These are phyloP conservation scores for Bocquillonia castaneifolia DNA, from an alignment of 441 rosid species.

Conservation along the genomic window DNA sequence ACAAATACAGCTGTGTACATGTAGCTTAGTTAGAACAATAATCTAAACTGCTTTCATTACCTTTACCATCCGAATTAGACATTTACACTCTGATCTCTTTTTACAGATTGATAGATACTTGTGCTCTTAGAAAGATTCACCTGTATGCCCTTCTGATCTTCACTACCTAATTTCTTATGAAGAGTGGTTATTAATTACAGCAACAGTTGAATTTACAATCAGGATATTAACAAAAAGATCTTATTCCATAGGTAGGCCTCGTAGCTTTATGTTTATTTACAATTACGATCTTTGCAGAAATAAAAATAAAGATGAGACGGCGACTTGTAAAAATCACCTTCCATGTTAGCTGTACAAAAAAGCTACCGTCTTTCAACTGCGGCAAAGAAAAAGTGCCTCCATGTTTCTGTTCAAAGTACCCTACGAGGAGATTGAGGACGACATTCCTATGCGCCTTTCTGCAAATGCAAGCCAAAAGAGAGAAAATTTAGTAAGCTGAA, in stretches of 20 bases:
- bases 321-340: slow-evolving; percentile 24
- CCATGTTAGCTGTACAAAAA: slow-evolving; percentile 45
- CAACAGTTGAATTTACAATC: slow-evolving; percentile 17
- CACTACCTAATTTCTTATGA: slow-evolving; percentile 4
- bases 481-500: neutral
- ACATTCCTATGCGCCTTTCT: slow-evolving; percentile 80
- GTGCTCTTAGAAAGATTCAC: slow-evolving; percentile 15
- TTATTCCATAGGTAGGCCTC: slow-evolving; percentile 29
- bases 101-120: slow-evolving; percentile 20
- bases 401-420: slow-evolving; percentile 15
- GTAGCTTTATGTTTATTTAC: slow-evolving; percentile 35
- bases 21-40: neutral
- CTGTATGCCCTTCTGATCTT: neutral
- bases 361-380: slow-evolving; percentile 6
- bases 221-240: slow-evolving; percentile 22
- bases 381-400: slow-evolving; percentile 19
- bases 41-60: neutral
- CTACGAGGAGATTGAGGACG: slow-evolving; percentile 42
- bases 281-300: slow-evolving; percentile 19
- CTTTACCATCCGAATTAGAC: slow-evolving; percentile 7
- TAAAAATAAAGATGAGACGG: slow-evolving; percentile 17
- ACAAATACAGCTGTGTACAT: neutral
- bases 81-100: slow-evolving; percentile 26
- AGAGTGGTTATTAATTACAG: neutral
- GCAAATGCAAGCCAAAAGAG: slow-evolving; percentile 23